phyloP scores from a whole-genome alignment of 2,329 filamentous ascomycete species.

The Cryphonectria naterciae region DNA sequence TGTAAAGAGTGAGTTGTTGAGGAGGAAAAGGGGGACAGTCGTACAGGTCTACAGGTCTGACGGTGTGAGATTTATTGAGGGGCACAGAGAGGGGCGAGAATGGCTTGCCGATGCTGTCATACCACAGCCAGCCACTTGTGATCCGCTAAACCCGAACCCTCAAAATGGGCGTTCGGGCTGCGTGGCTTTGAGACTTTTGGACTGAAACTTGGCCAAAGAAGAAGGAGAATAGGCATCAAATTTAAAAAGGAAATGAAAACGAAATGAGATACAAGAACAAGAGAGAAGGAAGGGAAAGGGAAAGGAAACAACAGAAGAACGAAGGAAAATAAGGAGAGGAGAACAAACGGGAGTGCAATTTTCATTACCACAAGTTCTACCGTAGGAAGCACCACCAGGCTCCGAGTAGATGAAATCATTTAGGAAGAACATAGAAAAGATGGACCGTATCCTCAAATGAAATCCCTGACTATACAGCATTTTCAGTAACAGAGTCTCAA shows the following conservation, averaged over 20 bases:
- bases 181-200: too few species aligned
- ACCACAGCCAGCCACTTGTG: constrained; percentile 13
- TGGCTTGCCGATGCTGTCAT: constrained; percentile 26
- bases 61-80: constrained; percentile 5
- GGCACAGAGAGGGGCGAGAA: background rate
- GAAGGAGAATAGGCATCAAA: too few species aligned
- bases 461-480: background rate
- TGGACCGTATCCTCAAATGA: background rate
- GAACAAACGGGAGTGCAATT: too few species aligned
- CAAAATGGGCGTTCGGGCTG: too few species aligned
- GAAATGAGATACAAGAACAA: too few species aligned
- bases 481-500: background rate
- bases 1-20: background rate
- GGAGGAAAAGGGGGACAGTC: too few species aligned
- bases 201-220: too few species aligned
- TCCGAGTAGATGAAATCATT: background rate
- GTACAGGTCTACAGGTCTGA: too few species aligned
- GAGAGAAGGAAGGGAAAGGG: too few species aligned
- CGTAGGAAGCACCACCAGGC: too few species aligned
- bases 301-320: background rate
- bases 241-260: too few species aligned
- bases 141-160: constrained; percentile 10
- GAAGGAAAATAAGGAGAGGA: background rate
- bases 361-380: too few species aligned
- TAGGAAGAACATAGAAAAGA: background rate